These are phyloP conservation scores for Botryotinia convoluta DNA, from an alignment of 2,329 filamentous ascomycete species.

Conservation along the genomic window DNA sequence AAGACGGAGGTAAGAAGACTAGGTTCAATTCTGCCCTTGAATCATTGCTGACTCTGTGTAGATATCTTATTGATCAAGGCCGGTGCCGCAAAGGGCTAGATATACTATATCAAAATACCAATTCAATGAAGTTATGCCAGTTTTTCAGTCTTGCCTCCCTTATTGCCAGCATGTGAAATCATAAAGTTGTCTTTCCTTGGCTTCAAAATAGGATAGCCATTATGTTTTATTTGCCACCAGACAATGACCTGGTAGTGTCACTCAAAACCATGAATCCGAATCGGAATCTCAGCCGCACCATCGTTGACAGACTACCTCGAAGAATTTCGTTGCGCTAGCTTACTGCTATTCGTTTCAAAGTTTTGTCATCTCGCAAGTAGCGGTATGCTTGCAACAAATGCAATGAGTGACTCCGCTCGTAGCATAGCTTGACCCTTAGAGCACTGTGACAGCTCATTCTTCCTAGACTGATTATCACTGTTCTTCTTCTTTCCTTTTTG, in stretches of 20 bases:
- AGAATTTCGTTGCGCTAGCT: not conserved
- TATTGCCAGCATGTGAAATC: not conserved
- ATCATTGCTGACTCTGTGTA: not conserved
- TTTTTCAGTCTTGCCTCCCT: not conserved
- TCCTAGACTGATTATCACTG: not conserved
- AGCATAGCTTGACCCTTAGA: not conserved
- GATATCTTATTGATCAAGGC: slow-evolving; percentile 37
- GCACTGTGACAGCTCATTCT: not conserved
- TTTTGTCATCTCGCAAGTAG: not conserved
- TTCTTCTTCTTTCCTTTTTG: not conserved
- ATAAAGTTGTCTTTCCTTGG: not conserved
- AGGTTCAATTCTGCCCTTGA: slow-evolving; percentile 39
- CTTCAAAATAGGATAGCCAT: not conserved
- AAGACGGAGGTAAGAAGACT: slow-evolving; percentile 61
- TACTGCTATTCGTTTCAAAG: not conserved
- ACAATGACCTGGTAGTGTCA: not conserved
- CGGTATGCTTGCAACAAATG: not conserved
- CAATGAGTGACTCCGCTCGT: not conserved
- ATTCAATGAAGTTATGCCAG: slow-evolving; percentile 12
- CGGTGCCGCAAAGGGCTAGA: slow-evolving; percentile 37
- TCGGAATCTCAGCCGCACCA: not conserved
- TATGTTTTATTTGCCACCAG: not conserved
- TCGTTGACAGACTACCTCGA: not conserved
- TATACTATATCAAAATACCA: slow-evolving; percentile 22
- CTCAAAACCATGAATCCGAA: not conserved